Evolutionary conservation across 2,329 filamentous ascomycete genomes (phyloP).

Genomic region (Trichoderma aggressivum): DNA sequence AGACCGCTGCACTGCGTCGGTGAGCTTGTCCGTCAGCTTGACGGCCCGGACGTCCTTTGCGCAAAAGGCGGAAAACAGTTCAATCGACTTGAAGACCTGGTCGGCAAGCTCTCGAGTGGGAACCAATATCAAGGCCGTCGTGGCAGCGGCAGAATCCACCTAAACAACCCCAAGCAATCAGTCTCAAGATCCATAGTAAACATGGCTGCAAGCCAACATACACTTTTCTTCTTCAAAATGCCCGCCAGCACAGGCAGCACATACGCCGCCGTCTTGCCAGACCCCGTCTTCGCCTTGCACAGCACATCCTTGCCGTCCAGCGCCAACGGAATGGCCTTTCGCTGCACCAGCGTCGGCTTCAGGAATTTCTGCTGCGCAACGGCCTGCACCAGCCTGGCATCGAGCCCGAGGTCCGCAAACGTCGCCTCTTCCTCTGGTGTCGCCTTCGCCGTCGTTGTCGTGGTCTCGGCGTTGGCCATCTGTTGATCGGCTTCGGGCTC

Average conservation of each 20-base stretch:
- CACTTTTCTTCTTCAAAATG: constrained; percentile 74
- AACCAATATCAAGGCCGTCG: constrained; percentile 81
- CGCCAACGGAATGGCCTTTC: constrained; percentile 80
- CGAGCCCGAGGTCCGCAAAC: constrained; percentile 77
- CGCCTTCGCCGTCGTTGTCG: background rate
- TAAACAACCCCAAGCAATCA: constrained; percentile 27
- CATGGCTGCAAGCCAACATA: constrained; percentile 31
- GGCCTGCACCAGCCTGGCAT: constrained; percentile 80
- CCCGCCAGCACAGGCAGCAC: constrained; percentile 82
- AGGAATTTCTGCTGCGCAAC: constrained; percentile 80
- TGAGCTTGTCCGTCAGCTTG: constrained; percentile 87
- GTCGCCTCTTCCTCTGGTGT: constrained; percentile 40
- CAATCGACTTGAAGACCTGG: constrained; percentile 78
- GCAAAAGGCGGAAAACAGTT: constrained; percentile 76
- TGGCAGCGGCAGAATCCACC: constrained; percentile 52
- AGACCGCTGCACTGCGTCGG: constrained; percentile 82
- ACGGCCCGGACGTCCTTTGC: constrained; percentile 76
- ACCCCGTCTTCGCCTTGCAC: constrained; percentile 90
- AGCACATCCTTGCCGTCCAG: constrained; percentile 86
- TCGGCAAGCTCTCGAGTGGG: constrained; percentile 92
- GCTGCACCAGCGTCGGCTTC: constrained; percentile 84
- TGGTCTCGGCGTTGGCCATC: constrained; percentile 24
- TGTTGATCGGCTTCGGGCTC: constrained; percentile 26
- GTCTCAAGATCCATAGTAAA: background rate
- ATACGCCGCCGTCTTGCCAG: constrained; percentile 97